Evolutionary conservation across 108 stramenopile species (phyloP).

Genomic region (Cyclotella choctawhatcheeana): DNA sequence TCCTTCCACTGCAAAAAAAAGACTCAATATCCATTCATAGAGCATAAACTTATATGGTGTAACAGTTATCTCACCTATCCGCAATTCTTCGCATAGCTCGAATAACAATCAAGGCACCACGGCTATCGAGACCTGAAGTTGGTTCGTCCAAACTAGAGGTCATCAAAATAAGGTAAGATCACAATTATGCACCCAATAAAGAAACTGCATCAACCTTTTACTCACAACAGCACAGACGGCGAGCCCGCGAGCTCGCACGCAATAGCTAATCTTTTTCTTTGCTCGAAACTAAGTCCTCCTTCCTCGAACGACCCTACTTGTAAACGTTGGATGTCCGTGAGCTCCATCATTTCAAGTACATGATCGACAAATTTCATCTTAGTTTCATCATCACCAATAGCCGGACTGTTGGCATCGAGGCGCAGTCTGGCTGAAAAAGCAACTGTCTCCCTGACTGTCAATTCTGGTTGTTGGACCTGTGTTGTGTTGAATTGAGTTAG

Average conservation of each 20-base stretch:
- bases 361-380: constrained; percentile 75
- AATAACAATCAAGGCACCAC: constrained; percentile 66
- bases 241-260: constrained; percentile 61
- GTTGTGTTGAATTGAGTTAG: no score
- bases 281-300: constrained; percentile 55
- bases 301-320: constrained; percentile 76
- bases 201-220: not conserved
- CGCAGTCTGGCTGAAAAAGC: constrained; percentile 88
- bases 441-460: constrained; percentile 88
- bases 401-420: constrained; percentile 57
- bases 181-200: no score
- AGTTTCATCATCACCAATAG: constrained; percentile 49
- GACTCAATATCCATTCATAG: not conserved
- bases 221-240: constrained; percentile 54
- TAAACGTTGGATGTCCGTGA: constrained; percentile 59
- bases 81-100: constrained; percentile 65
- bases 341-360: constrained; percentile 81
- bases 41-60: not conserved
- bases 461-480: constrained; percentile 76
- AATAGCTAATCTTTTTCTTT: constrained; percentile 57
- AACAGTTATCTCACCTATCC: constrained; percentile 17
- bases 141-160: constrained; percentile 73
- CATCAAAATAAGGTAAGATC: no score
- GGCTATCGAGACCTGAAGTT: constrained; percentile 71
- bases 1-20: not conserved